These are phyloP conservation scores for Phytophthora pluvialis DNA, from an alignment of 352 stramenopile genomes.

Conservation along the genomic window DNA sequence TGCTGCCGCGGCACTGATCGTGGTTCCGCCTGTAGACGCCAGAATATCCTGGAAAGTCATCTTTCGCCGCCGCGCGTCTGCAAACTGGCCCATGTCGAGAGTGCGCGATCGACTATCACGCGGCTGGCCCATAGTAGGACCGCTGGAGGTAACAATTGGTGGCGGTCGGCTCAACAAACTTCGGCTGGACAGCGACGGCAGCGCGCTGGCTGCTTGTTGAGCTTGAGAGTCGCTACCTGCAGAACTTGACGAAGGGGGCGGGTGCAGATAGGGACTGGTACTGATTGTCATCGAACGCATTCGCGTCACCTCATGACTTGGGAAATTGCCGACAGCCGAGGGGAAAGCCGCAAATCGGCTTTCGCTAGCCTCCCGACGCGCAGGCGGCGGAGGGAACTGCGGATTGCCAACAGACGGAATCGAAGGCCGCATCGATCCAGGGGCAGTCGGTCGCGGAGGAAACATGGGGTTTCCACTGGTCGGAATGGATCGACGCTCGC, in stretches of 20 bases:
- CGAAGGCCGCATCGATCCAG: slow-evolving; percentile 46
- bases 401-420: slow-evolving; percentile 58
- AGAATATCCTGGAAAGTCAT: slow-evolving; percentile 92
- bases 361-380: slow-evolving; percentile 42
- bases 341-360: slow-evolving; percentile 42
- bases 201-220: slow-evolving; percentile 29
- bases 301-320: slow-evolving; percentile 43
- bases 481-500: slow-evolving; percentile 70
- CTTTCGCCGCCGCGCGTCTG: slow-evolving; percentile 74
- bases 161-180: slow-evolving; percentile 43
- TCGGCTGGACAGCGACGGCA: slow-evolving; percentile 70
- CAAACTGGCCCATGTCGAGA: slow-evolving; percentile 85
- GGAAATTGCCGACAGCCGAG: slow-evolving; percentile 22
- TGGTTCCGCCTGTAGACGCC: slow-evolving; percentile 49
- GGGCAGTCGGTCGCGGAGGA: slow-evolving; percentile 49
- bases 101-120: slow-evolving; percentile 85
- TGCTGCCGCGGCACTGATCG: slow-evolving; percentile 14
- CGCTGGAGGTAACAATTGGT: slow-evolving; percentile 30
- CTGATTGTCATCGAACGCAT: slow-evolving; percentile 75
- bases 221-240: slow-evolving; percentile 21
- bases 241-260: slow-evolving; percentile 18
- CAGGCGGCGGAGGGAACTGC: slow-evolving; percentile 65
- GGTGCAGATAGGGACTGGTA: slow-evolving; percentile 50
- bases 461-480: slow-evolving; percentile 74
- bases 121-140: slow-evolving; percentile 71